Evolutionary conservation across 176 grass and related monocot species (phyloP).

Genomic region (Luzula sylvatica): DNA sequence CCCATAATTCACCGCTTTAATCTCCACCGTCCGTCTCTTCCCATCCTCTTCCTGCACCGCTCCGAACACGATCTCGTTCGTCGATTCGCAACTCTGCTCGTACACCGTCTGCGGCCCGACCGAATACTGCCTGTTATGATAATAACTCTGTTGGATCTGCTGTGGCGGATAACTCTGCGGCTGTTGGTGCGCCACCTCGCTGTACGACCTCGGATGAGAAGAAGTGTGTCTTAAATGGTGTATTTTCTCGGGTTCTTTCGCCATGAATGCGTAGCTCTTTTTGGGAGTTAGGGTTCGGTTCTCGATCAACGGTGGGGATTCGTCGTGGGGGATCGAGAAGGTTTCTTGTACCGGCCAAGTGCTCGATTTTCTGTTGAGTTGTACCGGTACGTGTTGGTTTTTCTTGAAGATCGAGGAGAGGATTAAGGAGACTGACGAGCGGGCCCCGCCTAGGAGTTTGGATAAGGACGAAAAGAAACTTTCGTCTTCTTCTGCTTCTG

Average conservation of each 20-base stretch:
- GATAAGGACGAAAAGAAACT: constrained; percentile 60
- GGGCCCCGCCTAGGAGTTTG: constrained; percentile 63
- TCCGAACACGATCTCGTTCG: constrained; percentile 91
- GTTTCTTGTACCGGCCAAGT: constrained; percentile 60
- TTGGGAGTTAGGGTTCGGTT: constrained; percentile 48
- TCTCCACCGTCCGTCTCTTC: constrained; percentile 64
- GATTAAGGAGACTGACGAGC: constrained; percentile 46
- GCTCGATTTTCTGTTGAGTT: no score
- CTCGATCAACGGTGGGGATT: constrained; percentile 56
- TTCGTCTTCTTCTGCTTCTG: constrained; percentile 46
- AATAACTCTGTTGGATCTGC: constrained; percentile 48
- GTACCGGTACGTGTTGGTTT: constrained; percentile 16
- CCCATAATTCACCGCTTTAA: constrained; percentile 89
- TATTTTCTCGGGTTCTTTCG: constrained; percentile 65
- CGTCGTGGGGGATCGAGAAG: constrained; percentile 67
- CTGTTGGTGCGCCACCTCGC: constrained; percentile 41
- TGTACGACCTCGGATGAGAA: constrained; percentile 20
- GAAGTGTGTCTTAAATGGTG: constrained; percentile 48
- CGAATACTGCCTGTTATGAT: constrained; percentile 62
- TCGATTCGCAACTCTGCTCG: constrained; percentile 76
- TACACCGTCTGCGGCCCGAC: constrained; percentile 69
- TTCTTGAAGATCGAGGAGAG: constrained; percentile 46
- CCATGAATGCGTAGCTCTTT: constrained; percentile 77
- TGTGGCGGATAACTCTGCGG: constrained; percentile 35
- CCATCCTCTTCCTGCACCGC: constrained; percentile 82